These are phyloP conservation scores for Phytomonas francai DNA, from an alignment of 208 protist species.

Conservation along the genomic window DNA sequence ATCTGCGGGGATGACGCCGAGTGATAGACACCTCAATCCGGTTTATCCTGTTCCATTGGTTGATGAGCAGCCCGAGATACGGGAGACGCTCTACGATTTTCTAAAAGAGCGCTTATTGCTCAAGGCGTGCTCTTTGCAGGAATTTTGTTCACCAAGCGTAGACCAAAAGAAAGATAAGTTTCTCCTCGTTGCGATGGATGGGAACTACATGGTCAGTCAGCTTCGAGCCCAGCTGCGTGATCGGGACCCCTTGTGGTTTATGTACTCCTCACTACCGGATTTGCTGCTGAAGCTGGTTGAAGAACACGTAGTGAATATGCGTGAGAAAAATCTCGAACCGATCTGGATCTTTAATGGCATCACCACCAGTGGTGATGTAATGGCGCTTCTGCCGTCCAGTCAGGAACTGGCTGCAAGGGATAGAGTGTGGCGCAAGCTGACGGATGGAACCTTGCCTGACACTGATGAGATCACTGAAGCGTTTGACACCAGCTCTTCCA, in stretches of 20 bases:
- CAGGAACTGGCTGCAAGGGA: slow-evolving; percentile 48
- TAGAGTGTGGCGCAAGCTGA: slow-evolving; percentile 58
- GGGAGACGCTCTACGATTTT: slow-evolving; percentile 47
- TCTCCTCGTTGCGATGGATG: slow-evolving; percentile 69
- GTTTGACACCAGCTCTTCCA: slow-evolving; percentile 51
- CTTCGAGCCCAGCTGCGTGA: slow-evolving; percentile 48
- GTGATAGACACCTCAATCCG: background rate
- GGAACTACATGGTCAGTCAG: slow-evolving; percentile 65
- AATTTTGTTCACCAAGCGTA: slow-evolving; percentile 41
- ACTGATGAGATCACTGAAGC: slow-evolving; percentile 41
- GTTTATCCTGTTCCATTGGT: background rate
- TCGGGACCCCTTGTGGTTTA: slow-evolving; percentile 73
- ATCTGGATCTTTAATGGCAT: slow-evolving; percentile 82
- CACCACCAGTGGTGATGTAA: slow-evolving; percentile 71
- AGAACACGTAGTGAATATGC: slow-evolving; percentile 60
- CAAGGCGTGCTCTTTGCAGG: slow-evolving; percentile 26
- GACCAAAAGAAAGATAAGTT: slow-evolving; percentile 27
- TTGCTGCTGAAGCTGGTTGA: slow-evolving; percentile 52
- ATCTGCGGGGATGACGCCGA: background rate
- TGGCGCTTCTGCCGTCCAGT: slow-evolving; percentile 58
- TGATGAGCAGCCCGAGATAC: slow-evolving; percentile 7
- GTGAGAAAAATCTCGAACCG: slow-evolving; percentile 53
- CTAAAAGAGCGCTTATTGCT: slow-evolving; percentile 48
- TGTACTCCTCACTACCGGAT: slow-evolving; percentile 67
- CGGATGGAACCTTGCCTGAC: slow-evolving; percentile 36